Evolutionary conservation across 352 stramenopile genomes (phyloP), one percentile per base, ranked within the genome.

Genomic region (Phytophthora macrochlamydospora): DNA sequence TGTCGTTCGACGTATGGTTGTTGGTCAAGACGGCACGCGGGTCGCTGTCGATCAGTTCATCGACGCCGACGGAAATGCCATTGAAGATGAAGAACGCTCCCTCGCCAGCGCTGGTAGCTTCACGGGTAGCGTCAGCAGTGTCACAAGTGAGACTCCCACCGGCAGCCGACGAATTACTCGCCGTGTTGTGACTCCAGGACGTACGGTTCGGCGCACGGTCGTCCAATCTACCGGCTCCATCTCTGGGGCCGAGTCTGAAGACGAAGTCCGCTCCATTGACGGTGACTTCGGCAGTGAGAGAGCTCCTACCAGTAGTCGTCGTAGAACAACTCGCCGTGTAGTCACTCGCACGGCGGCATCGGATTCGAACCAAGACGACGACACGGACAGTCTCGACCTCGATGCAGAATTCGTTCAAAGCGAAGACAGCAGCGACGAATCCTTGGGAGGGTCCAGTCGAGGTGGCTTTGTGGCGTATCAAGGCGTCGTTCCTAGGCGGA

Each of bases 361-460:
- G 1, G 43, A 35, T 0, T 69, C 62, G 3, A 44, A 51, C 13
- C 3, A 29, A 3, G 63, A 65, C 54, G 60, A 43, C 11, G 62
- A 59, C 13, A 38, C 49, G 7, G 51, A 75, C 8, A 48, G 60
- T 1, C 13, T 70, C 43, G 60, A 75, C 7, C 44, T 60, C 18
- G 61, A 69, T 3, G 65, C 59, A 4, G 49, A 69, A 12, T 67
- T 51, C 31, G 46, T 53, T 18, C 31, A 58, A 13, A 78, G 56
- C 44, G 66, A 72, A 66, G 70, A 40, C 9, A 72, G 62, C 49
- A 59, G 62, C 24, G 64, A 76, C 18, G 64, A 65, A 24, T 73
- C 64, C 0, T 2, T 62, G 2, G 50, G 51, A 38, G 59, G 51
- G 2, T 70, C 64, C 0, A 66, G 59, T 55, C 52, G 60, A 2